Evolutionary conservation across 2,329 filamentous ascomycete genomes (phyloP), one percentile per base, ranked within the genome.

Genomic region (Botrytis tulipae): DNA sequence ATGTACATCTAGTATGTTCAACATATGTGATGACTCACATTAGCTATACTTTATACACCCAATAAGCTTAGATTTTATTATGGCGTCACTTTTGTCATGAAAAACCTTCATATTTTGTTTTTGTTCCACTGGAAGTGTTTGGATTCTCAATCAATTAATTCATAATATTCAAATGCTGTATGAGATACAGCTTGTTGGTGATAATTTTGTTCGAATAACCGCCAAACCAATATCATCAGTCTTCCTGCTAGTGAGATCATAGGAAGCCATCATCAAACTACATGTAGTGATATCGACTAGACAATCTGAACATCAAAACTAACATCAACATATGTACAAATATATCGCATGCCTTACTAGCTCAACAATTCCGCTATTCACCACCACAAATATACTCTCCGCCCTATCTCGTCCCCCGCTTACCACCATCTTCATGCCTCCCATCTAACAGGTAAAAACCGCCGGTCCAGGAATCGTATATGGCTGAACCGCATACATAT

Each of bases 401-500:
- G 18, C 5, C 42, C 16, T 16, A 42, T 14, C 42, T 14, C 10
- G 42, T 25, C n/a, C n/a, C 25, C 25, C 16, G 32, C 40, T 42
- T 18, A 16, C n/a, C 54, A 14, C 10, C 12, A n/a, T 8, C 20
- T 7, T 4, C 35, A 54, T n/a, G n/a, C 22, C 35, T 46, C 46
- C 25, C 35, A 20, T 20, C 29, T 74, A 76, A 59, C 81, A 81
- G 4, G 70, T 77, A 72, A 80, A 75, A n/a, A 83, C 80, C 6
- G 82, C 80, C 67, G 84, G 83, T 73, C 84, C 82, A 20, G 78
- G 79, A 63, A 84, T 82, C 62, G 83, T 82, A 79, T 85, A 85
- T 78, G 83, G 82, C 74, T 84, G 83, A 46, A 81, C 82, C 70
- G 82, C 80, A 77, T 83, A 81, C 35, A 85, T 83, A 67, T 78